These are phyloP conservation scores for Acanthamoeba lenticulata DNA, from an alignment of 208 protist species.

Conservation along the genomic window DNA sequence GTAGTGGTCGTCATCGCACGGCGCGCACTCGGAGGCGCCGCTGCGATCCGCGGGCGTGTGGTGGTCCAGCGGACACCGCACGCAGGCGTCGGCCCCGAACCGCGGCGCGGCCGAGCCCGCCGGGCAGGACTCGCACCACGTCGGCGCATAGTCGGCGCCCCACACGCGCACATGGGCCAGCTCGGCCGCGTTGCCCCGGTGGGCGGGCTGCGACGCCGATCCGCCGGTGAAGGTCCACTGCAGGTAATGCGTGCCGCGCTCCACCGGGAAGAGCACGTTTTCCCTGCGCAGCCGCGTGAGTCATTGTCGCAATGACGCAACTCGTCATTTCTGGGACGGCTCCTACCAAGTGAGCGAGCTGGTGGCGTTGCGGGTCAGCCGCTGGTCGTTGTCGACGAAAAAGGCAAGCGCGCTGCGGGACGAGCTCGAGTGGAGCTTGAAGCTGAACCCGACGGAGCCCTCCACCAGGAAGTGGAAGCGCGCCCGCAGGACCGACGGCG, in stretches of 20 bases:
- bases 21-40: background rate
- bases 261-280: background rate
- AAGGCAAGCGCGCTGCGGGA: background rate
- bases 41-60: background rate
- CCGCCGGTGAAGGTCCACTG: background rate
- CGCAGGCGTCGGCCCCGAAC: background rate
- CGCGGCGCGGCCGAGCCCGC: background rate
- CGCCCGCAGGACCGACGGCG: background rate
- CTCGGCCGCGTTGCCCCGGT: background rate
- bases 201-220: background rate
- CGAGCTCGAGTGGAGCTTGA: constrained; percentile 32
- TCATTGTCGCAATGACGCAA: too few relatives aligned
- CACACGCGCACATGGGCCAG: background rate
- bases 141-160: constrained; percentile 35
- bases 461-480: constrained; percentile 34
- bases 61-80: background rate
- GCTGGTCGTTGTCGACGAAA: constrained; percentile 4
- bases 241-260: background rate
- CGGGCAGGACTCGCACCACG: background rate
- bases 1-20: background rate
- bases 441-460: constrained; percentile 18
- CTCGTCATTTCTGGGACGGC: background rate
- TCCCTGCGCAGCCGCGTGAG: too few relatives aligned
- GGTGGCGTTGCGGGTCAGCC: background rate
- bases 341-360: background rate